Evolutionary conservation across 768 basidiomycete species (phyloP), one percentile per base, ranked within the genome.

Genomic region (Pulveroboletus sp.): DNA sequence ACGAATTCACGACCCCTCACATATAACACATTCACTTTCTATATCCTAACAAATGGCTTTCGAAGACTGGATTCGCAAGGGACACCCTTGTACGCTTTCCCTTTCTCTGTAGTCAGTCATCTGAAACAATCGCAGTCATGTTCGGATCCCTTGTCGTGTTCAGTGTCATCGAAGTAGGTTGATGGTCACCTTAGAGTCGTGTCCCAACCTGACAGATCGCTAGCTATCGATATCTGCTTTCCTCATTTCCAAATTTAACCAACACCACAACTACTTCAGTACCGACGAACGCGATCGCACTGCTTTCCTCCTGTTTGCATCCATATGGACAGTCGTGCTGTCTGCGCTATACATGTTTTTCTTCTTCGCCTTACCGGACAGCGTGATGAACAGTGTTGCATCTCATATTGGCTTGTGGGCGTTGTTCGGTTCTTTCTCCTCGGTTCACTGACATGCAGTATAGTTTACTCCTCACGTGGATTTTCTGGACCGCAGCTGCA

Each of bases 401-500:
- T 75, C 80, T 38, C 85, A 90, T 67, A 66, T 78, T 27, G 53
- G 80, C 51, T 85, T 81, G 86, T 88, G 57, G 53, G 85, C 6
- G 44, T 30, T 47, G 30, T 38, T 37, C 18, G 44, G 51, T 40
- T 27, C 37, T n/a, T 6, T 37, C 9, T 21, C 38, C 43, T 42
- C 10, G 21, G 18, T 36, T 46, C 31, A 17, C 43, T 61, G 39
- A 61, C 48, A 18, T 11, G 24, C 35, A 15, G 26, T 33, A n/a
- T 54, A 89, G 87, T 68, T 66, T 89, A 43, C 50, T 73, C 43
- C 12, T 90, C 17, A 87, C 86, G 1, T 90, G 87, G 86, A 73
- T 90, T 33, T 73, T 89, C 52, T 92, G 89, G 89, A 73, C 80
- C 3, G 81, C 87, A 0, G 86, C 76, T 2, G 86, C 86, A 1